Evolutionary conservation across 345 rosid genomes (phyloP).

Genomic region (Ailanthus altissimus): DNA sequence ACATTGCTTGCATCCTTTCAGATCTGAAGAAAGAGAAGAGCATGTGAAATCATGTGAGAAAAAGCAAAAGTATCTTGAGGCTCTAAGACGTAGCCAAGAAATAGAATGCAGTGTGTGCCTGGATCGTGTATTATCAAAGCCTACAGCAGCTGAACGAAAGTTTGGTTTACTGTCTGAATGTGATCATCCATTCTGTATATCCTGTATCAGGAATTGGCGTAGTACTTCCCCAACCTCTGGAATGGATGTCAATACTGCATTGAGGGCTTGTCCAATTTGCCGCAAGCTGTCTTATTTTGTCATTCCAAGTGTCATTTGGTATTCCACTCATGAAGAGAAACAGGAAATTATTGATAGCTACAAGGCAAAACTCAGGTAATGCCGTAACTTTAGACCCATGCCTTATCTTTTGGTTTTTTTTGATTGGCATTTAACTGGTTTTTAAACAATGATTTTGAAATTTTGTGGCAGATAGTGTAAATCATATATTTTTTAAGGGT

Average conservation of each 20-base stretch:
- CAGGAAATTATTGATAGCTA: slow-evolving; percentile 74
- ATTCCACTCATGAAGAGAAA: slow-evolving; percentile 75
- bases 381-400: neutral
- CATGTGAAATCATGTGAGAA: slow-evolving; percentile 70
- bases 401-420: neutral
- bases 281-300: slow-evolving; percentile 95
- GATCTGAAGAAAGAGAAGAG: slow-evolving; percentile 76
- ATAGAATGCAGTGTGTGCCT: slow-evolving; percentile 75
- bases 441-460: neutral
- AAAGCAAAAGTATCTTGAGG: slow-evolving; percentile 73
- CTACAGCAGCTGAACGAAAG: slow-evolving; percentile 68
- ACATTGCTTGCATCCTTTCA: slow-evolving; percentile 86
- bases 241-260: slow-evolving; percentile 77
- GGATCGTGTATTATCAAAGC: slow-evolving; percentile 74
- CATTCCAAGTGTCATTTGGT: slow-evolving; percentile 95
- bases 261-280: slow-evolving; percentile 92
- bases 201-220: slow-evolving; percentile 90
- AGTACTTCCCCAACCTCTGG: slow-evolving; percentile 80
- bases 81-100: slow-evolving; percentile 60
- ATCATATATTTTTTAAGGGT: neutral
- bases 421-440: neutral
- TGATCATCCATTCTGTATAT: slow-evolving; percentile 95
- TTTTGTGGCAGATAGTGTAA: neutral
- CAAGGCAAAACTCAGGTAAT: slow-evolving; percentile 84
- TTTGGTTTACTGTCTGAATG: slow-evolving; percentile 93